Evolutionary conservation across 768 basidiomycete genomes (phyloP).

Genomic region (Mycena leptocephala): DNA sequence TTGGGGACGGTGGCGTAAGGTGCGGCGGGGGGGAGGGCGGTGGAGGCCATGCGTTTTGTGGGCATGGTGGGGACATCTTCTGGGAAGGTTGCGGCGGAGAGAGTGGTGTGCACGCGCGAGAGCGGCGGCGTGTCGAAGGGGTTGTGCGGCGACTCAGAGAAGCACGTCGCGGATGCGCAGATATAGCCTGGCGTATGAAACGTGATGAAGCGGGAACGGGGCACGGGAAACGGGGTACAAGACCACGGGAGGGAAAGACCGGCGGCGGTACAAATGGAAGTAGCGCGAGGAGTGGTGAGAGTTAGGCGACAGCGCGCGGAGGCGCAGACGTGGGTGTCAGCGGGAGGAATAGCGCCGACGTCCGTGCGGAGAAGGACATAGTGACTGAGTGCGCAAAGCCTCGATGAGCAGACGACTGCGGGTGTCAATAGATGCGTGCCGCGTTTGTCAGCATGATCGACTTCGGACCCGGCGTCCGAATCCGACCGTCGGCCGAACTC

Average conservation of each 20-base stretch:
- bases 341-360: too few relatives aligned
- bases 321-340: too few relatives aligned
- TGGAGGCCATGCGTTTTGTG: slow-evolving; percentile 57
- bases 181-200: slow-evolving; percentile 3
- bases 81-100: background rate
- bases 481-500: too few relatives aligned
- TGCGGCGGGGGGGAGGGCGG: slow-evolving; percentile 55
- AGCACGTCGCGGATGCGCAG: slow-evolving; percentile 41
- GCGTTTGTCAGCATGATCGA: too few relatives aligned
- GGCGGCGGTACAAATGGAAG: background rate
- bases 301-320: too few relatives aligned
- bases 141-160: background rate
- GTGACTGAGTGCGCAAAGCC: too few relatives aligned
- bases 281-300: too few relatives aligned
- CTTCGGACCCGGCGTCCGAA: too few relatives aligned
- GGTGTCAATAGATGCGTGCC: too few relatives aligned
- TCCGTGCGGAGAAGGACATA: too few relatives aligned
- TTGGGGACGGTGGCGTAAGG: slow-evolving; percentile 58
- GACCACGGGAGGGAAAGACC: background rate
- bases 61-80: background rate
- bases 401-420: too few relatives aligned
- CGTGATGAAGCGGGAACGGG: background rate
- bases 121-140: background rate
- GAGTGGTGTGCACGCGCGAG: background rate
- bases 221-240: background rate